These are phyloP conservation scores for Aspergillus viridinutans DNA, from an alignment of 2,329 filamentous ascomycete genomes.

Conservation along the genomic window DNA sequence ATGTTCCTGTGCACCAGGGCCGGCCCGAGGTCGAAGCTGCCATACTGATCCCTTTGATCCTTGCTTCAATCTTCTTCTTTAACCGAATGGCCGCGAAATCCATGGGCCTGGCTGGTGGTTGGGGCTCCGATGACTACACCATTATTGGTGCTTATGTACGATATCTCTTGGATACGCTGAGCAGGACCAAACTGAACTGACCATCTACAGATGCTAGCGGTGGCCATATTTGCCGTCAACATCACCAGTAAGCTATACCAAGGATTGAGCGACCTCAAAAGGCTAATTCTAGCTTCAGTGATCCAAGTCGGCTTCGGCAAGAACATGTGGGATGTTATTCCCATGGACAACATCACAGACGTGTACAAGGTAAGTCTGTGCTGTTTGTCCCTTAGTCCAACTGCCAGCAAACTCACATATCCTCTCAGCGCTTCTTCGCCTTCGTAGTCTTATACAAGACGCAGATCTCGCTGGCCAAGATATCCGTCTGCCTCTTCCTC, in stretches of 20 bases:
- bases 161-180: not conserved
- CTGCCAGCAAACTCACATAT: not conserved
- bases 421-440: constrained; percentile 12
- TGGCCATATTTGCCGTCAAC: constrained; percentile 10
- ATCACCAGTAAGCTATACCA: constrained; percentile 5
- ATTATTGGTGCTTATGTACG: constrained; percentile 14
- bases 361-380: constrained; percentile 12
- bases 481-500: constrained; percentile 22
- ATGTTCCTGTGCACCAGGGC: constrained; percentile 5
- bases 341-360: constrained; percentile 15
- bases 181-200: not conserved
- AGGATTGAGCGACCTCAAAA: not conserved
- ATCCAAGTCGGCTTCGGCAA: constrained; percentile 19
- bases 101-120: constrained; percentile 10
- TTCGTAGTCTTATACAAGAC: constrained; percentile 18
- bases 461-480: constrained; percentile 21
- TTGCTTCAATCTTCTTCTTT: constrained; percentile 12
- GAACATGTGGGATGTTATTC: constrained; percentile 21
- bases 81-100: constrained; percentile 9
- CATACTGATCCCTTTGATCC: constrained; percentile 8
- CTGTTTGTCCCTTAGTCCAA: not conserved
- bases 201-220: constrained; percentile 8
- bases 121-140: constrained; percentile 14
- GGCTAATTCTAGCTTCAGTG: constrained; percentile 8
- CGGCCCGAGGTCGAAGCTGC: constrained; percentile 9